Evolutionary conservation across 75 land plant species (phyloP).

Genomic region (Sequoiadendron giganteum): DNA sequence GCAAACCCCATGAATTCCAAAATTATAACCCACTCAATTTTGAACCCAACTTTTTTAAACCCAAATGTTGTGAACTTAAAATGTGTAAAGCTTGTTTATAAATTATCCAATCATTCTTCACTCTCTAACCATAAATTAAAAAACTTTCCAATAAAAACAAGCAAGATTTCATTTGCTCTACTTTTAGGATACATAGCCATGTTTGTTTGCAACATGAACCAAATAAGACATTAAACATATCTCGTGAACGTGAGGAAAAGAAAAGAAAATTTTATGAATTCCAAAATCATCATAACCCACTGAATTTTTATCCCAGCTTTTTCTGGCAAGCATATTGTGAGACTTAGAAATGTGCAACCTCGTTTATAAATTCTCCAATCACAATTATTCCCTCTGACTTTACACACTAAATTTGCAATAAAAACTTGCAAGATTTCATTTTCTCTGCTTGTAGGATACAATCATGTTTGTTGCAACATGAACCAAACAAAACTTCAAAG

Average conservation of each 20-base stretch:
- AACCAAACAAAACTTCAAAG: neutral
- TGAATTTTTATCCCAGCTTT: neutral
- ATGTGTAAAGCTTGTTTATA: neutral
- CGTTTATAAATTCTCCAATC: neutral
- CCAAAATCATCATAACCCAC: neutral
- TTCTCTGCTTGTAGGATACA: neutral
- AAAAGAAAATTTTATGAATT: neutral
- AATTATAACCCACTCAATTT: neutral
- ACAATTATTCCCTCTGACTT: neutral
- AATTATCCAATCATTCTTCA: neutral
- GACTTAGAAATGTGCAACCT: neutral
- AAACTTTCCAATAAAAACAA: too few relatives aligned
- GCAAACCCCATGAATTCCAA: neutral
- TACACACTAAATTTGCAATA: neutral
- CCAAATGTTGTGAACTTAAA: neutral
- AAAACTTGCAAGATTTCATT: neutral
- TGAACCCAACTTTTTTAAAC: neutral
- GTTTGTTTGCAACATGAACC: too few relatives aligned
- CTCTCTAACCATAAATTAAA: too few relatives aligned
- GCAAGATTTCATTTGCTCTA: too few relatives aligned
- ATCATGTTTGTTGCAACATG: neutral
- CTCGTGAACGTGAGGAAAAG: neutral
- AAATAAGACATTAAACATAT: too few relatives aligned
- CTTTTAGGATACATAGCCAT: too few relatives aligned
- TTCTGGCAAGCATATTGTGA: neutral